Evolutionary conservation across 306 rosid species (phyloP).

Genomic region (Dalbergia cochinchinensis): DNA sequence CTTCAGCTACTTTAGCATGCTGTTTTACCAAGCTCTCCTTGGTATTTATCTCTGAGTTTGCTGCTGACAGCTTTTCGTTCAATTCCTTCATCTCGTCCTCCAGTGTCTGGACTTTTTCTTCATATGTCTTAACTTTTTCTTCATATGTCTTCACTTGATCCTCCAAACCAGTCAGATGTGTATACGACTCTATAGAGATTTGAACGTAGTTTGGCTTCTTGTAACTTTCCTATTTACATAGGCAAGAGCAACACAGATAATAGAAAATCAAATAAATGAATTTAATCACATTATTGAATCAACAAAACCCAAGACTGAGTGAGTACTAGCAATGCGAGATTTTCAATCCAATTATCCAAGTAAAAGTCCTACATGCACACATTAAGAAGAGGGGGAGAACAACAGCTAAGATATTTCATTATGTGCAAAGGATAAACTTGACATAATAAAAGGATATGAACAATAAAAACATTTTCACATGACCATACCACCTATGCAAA

Average conservation of each 20-base stretch:
- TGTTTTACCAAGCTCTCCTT: slow-evolving; percentile 90
- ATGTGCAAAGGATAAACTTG: background rate
- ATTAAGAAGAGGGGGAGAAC: background rate
- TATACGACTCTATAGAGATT: slow-evolving; percentile 92
- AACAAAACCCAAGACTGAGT: slow-evolving; percentile 36
- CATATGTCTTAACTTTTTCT: slow-evolving; percentile 80
- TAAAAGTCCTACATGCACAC: background rate
- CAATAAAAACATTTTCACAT: background rate
- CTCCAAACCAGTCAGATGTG: slow-evolving; percentile 87
- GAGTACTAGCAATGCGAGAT: slow-evolving; percentile 21
- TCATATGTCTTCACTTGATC: slow-evolving; percentile 85
- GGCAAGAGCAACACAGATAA: slow-evolving; percentile 17
- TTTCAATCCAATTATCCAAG: slow-evolving; percentile 17
- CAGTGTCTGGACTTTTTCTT: slow-evolving; percentile 74
- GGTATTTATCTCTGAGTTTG: slow-evolving; percentile 81
- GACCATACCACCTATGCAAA: background rate
- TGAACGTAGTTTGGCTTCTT: slow-evolving; percentile 91
- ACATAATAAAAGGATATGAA: background rate
- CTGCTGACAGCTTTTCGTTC: slow-evolving; percentile 77
- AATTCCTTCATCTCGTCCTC: slow-evolving; percentile 78
- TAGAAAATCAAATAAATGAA: slow-evolving; percentile 20
- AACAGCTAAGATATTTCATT: background rate
- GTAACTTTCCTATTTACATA: slow-evolving; percentile 64
- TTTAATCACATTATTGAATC: slow-evolving; percentile 25
- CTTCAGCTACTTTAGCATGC: slow-evolving; percentile 99